Evolutionary conservation across 768 basidiomycete species (phyloP).

Genomic region (Lentinula raphanica): DNA sequence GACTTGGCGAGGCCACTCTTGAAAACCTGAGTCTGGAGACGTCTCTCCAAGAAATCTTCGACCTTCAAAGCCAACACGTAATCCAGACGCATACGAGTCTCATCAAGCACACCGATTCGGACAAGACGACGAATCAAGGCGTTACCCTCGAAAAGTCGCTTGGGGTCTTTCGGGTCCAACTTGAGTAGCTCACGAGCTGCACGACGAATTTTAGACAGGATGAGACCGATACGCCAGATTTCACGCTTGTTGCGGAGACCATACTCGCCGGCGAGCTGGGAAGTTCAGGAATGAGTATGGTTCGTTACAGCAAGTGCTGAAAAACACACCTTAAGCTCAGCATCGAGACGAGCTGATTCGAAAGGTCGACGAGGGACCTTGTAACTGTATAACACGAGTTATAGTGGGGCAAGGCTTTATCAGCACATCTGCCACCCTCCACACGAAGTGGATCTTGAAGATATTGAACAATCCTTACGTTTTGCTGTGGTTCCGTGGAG

Average conservation of each 20-base stretch:
- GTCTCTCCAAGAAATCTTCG: constrained; percentile 99
- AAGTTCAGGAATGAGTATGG: too few relatives aligned
- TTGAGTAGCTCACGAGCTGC: constrained; percentile 99
- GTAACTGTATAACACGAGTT: constrained; percentile 65
- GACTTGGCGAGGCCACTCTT: constrained; percentile 96
- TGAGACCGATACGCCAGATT: constrained; percentile 99
- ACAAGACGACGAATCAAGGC: constrained; percentile 94
- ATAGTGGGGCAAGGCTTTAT: constrained; percentile 63
- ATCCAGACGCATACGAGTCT: constrained; percentile 98
- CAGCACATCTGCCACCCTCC: constrained; percentile 63
- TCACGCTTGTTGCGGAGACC: constrained; percentile 99
- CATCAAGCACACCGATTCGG: constrained; percentile 99
- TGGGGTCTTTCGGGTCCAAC: constrained; percentile 99
- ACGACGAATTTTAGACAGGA: constrained; percentile 99
- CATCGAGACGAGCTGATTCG: constrained; percentile 97
- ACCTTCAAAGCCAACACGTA: constrained; percentile 99
- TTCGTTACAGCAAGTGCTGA: too few relatives aligned
- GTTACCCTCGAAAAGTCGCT: constrained; percentile 99
- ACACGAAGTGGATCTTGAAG: constrained; percentile 65
- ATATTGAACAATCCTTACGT: constrained; percentile 65
- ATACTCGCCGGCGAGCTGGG: constrained; percentile 97
- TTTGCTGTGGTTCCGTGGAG: constrained; percentile 89
- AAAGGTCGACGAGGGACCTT: constrained; percentile 98
- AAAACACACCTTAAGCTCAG: constrained; percentile 86
- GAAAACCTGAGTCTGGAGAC: constrained; percentile 99